These are phyloP conservation scores for Aspergillus proliferans DNA, from an alignment of 2,329 filamentous ascomycete genomes.

Conservation along the genomic window DNA sequence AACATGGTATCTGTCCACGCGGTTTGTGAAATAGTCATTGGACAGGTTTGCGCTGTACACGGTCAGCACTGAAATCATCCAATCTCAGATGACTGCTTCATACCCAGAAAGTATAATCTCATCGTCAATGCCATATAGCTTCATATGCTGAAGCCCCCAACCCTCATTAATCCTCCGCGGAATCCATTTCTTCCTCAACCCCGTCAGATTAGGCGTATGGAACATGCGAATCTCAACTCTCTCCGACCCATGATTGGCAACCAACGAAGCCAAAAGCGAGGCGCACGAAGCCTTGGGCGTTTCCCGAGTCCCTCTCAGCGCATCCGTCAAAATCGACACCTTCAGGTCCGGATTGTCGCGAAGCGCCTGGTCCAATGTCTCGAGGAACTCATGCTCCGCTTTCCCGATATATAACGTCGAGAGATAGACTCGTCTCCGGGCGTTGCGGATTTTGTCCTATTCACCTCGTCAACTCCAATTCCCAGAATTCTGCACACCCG, in stretches of 20 bases:
- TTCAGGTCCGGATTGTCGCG: slow-evolving; percentile 66
- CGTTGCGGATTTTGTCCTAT: slow-evolving; percentile 72
- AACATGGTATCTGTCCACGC: slow-evolving; percentile 89
- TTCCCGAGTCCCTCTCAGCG: slow-evolving; percentile 83
- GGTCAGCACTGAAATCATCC: slow-evolving; percentile 5
- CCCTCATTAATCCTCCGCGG: slow-evolving; percentile 93
- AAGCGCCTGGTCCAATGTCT: slow-evolving; percentile 69
- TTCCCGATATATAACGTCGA: slow-evolving; percentile 98
- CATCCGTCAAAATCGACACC: slow-evolving; percentile 86
- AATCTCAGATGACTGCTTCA: slow-evolving; percentile 11
- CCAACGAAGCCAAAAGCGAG: slow-evolving; percentile 76
- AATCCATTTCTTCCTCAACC: slow-evolving; percentile 72
- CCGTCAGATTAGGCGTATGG: slow-evolving; percentile 92
- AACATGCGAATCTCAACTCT: slow-evolving; percentile 95
- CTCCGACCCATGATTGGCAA: slow-evolving; percentile 73
- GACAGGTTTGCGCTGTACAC: slow-evolving; percentile 70
- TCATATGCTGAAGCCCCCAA: slow-evolving; percentile 99
- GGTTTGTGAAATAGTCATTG: slow-evolving; percentile 90
- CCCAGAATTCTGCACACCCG: neutral
- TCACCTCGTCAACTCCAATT: slow-evolving; percentile 4
- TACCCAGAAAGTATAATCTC: slow-evolving; percentile 91
- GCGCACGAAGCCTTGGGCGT: slow-evolving; percentile 79
- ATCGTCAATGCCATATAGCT: slow-evolving; percentile 91
- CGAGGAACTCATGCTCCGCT: slow-evolving; percentile 80
- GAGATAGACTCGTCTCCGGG: slow-evolving; percentile 74